A percentile compares a stretch with the other conserved stretches of the same genome.
These are phyloP conservation scores for Zygosaccharomyces bisporus DNA, from an alignment of 805 yeast species.

Conservation along the genomic window DNA sequence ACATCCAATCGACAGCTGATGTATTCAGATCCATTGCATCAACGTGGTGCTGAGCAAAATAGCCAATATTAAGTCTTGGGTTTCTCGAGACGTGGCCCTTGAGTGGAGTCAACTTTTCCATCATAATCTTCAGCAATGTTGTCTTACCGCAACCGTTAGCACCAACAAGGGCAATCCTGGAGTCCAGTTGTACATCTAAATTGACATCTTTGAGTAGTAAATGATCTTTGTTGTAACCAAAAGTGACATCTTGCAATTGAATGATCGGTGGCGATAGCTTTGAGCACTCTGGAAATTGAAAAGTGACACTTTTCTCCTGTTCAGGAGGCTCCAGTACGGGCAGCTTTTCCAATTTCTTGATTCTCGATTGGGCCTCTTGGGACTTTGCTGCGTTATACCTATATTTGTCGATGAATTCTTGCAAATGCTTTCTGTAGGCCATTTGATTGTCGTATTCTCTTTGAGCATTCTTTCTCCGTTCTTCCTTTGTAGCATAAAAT, in stretches of 20 bases:
- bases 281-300: constrained; percentile 95
- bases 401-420: constrained; percentile 90
- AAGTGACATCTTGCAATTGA: constrained; percentile 79
- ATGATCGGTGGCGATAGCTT: constrained; percentile 88
- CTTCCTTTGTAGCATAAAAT: constrained; percentile 91
- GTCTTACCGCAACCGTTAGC: constrained; percentile 99
- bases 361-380: constrained; percentile 96
- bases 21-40: constrained; percentile 88
- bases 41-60: constrained; percentile 97
- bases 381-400: constrained; percentile 98
- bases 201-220: constrained; percentile 74
- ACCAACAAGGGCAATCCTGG: constrained; percentile 95
- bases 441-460: constrained; percentile 97
- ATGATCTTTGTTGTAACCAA: constrained; percentile 70
- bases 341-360: constrained; percentile 90
- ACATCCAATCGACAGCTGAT: constrained; percentile 94
- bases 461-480: constrained; percentile 85
- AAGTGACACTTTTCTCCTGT: constrained; percentile 78
- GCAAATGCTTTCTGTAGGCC: constrained; percentile 92
- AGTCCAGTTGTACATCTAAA: constrained; percentile 85
- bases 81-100: constrained; percentile 78
- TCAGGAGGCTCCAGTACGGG: constrained; percentile 93
- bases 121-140: constrained; percentile 79
- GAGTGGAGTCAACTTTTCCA: constrained; percentile 71
- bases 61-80: constrained; percentile 86